Evolutionary conservation across 2,329 filamentous ascomycete species (phyloP), one percentile per base, ranked within the genome.

Genomic region (Capronia epimyces): DNA sequence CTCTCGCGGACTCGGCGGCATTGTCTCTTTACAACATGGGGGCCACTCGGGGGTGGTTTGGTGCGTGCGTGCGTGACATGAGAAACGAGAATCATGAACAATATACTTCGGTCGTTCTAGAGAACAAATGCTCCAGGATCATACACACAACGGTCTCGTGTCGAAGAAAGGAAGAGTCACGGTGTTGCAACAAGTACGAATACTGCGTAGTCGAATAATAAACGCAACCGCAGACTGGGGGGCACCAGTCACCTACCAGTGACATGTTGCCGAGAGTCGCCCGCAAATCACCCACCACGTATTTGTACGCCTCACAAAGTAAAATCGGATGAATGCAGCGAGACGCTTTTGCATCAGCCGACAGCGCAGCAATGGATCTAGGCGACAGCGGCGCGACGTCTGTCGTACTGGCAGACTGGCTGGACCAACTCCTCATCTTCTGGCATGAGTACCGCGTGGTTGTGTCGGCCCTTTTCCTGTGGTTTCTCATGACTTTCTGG

Each of bases 381-480:
- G 56, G 50, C 24, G 56, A 59, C 42, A 55, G 43, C 18, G 52
- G 52, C 21, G 56, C 43, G 20, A 49, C 56, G 47, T 43, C 50
- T 16, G 52, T 60, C 47, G 42, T 59, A 12, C 37, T 58, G 39
- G 59, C 59, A 39, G 60, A 62, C 47, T 50, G 51, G 50, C 40
- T 61, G 40, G 60, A 61, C 34, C 43, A 46, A 5, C 20, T 51
- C 3, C 43, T 62, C 32, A 53, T 39, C 4, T 47, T 40, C 18
- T 62, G 60, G 60, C 59, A 62, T 46, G 50, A 56, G 20, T 36
- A 57, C 43, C 52, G 60, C 8, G 24, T 56, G 27, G 36, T 51
- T 2, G 18, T 59, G 12, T 44, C 52, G 13, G 27, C 43, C 7
- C 8, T 46, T 10, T 10, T 56, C 12, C 43, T 52, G 12, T 31